Percentiles rank a stretch among this genome's conserved stretches.
Evolutionary conservation across 2,329 filamentous ascomycete species (phyloP).

Genomic region (Xenosphaeropsis pyriputrescens): DNA sequence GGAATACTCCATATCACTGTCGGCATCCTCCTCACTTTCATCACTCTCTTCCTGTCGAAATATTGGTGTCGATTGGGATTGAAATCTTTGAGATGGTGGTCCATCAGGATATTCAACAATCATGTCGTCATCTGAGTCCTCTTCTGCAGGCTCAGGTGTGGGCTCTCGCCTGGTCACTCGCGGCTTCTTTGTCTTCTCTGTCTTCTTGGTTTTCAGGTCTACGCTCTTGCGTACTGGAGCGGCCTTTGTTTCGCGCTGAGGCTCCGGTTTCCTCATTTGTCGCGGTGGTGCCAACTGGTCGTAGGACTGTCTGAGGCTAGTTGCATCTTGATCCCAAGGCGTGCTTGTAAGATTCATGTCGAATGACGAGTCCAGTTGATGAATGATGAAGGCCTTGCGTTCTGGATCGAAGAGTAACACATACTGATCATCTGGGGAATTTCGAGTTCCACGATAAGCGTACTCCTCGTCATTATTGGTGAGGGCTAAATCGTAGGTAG

Average conservation of each 20-base stretch:
- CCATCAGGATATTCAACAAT: constrained; percentile 45
- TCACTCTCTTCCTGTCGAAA: constrained; percentile 13
- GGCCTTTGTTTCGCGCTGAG: constrained; percentile 6
- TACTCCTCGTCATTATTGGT: constrained; percentile 39
- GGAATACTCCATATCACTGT: constrained; percentile 28
- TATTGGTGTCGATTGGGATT: constrained; percentile 12
- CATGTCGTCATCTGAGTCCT: constrained; percentile 40
- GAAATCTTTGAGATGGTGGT: constrained; percentile 18
- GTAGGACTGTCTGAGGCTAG: constrained; percentile 50
- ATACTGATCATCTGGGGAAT: constrained; percentile 39
- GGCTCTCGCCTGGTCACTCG: constrained; percentile 9
- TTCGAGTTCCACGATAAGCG: constrained; percentile 43
- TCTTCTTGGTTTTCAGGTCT: constrained; percentile 16
- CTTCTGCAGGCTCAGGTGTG: constrained; percentile 20
- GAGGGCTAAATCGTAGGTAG: constrained; percentile 35
- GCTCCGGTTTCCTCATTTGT: constrained; percentile 12
- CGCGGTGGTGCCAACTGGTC: constrained; percentile 37
- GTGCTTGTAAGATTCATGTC: constrained; percentile 72
- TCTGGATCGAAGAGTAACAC: constrained; percentile 64
- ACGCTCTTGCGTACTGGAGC: constrained; percentile 12
- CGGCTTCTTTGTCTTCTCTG: constrained; percentile 13
- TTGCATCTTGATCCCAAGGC: constrained; percentile 47
- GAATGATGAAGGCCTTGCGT: constrained; percentile 65
- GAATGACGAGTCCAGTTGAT: constrained; percentile 68
- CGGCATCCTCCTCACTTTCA: constrained; percentile 30